Evolutionary conservation across 352 stramenopile species (phyloP).

Genomic region (Phytophthora fragariae): DNA sequence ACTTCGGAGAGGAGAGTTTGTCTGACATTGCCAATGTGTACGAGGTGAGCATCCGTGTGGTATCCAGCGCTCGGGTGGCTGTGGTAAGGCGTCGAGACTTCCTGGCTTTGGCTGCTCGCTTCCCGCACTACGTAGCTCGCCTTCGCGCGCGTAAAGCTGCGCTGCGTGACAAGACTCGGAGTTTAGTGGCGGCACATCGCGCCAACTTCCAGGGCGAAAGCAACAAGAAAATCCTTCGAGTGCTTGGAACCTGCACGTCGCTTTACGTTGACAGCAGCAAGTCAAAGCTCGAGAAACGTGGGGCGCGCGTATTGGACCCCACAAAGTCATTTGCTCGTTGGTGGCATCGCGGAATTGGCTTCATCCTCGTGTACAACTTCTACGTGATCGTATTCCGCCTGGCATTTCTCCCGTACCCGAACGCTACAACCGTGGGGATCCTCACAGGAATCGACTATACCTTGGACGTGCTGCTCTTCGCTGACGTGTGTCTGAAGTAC

Average conservation of each 20-base stretch:
- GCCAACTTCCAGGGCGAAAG: constrained; percentile 53
- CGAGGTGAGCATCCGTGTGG: constrained; percentile 61
- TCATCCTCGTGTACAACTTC: constrained; percentile 66
- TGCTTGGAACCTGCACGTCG: constrained; percentile 53
- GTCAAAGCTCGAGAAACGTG: constrained; percentile 35
- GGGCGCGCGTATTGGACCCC: constrained; percentile 50
- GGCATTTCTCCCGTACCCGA: constrained; percentile 49
- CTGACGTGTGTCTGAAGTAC: constrained; percentile 54
- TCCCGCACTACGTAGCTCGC: constrained; percentile 42
- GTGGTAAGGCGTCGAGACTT: constrained; percentile 54
- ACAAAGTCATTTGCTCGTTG: constrained; percentile 53
- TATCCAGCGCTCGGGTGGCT: constrained; percentile 59
- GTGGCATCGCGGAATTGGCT: constrained; percentile 63
- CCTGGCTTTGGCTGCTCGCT: constrained; percentile 45
- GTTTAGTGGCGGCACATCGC: constrained; percentile 36
- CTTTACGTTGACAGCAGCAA: constrained; percentile 56
- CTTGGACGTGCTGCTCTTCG: constrained; percentile 44
- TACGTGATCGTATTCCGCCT: constrained; percentile 59
- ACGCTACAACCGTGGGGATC: constrained; percentile 29
- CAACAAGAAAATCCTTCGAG: constrained; percentile 53
- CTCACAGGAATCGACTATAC: constrained; percentile 53
- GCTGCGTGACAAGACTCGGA: constrained; percentile 24
- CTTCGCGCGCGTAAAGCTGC: constrained; percentile 31
- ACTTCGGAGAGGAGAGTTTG: constrained; percentile 72
- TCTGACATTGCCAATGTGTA: constrained; percentile 39